Conservation (phyloP, 208 protist genomes). For the Strigomonas culicis region DNA sequence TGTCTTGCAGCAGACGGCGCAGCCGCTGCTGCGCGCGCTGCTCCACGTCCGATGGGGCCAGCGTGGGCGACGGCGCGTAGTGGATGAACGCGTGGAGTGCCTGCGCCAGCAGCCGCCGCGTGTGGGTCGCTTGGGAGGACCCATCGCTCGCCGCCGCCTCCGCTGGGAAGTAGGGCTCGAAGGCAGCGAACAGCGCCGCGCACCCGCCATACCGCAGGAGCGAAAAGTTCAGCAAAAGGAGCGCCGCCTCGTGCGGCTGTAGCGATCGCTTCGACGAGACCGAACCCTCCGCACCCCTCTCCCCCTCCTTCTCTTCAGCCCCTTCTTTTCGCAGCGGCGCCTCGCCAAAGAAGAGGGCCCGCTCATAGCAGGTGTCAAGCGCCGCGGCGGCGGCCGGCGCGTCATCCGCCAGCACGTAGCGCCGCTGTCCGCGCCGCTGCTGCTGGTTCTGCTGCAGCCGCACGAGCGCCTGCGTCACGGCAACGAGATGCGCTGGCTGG, state of each 20-base stretch:
- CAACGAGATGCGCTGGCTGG: constrained; percentile 56
- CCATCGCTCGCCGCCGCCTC: not conserved
- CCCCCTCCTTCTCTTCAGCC: not conserved
- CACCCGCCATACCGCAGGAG: not conserved
- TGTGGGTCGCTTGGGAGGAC: constrained; percentile 3
- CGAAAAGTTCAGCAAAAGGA: not conserved
- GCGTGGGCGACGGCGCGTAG: not conserved
- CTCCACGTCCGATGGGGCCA: not conserved
- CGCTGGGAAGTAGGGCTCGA: not conserved
- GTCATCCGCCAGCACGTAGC: constrained; percentile 14
- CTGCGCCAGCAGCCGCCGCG: not conserved
- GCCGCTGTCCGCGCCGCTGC: not conserved
- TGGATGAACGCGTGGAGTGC: not conserved
- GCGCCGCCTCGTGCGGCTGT: not conserved
- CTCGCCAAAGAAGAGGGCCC: not conserved
- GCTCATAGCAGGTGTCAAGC: constrained; percentile 5
- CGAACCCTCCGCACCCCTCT: no score
- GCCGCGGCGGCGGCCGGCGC: constrained; percentile 5
- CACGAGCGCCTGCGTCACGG: constrained; percentile 39
- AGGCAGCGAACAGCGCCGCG: constrained; percentile 7
- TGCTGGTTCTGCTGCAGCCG: constrained; percentile 13
- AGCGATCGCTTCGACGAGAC: no score
- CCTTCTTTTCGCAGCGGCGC: not conserved
- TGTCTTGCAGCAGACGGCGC: constrained; percentile 1
- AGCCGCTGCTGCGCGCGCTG: constrained; percentile 1